phyloP scores from a whole-genome alignment of 1,284 basidiomycete species.

The Baeospora myosura region DNA sequence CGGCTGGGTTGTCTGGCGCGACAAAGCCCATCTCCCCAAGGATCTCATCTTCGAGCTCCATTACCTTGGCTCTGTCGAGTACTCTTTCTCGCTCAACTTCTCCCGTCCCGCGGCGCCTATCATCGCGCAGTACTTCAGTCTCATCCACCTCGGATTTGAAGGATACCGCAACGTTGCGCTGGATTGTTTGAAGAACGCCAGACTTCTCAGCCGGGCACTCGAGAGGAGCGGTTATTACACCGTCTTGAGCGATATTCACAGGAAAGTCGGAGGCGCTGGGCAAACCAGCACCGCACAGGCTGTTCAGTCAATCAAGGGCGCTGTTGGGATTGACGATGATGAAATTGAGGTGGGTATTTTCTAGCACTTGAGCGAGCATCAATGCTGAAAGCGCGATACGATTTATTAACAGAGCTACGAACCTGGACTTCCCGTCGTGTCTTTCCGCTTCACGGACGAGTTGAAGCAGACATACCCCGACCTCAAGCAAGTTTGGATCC shows the following conservation, averaged over 20 bases:
- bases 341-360: slow-evolving; percentile 44
- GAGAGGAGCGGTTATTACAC: slow-evolving; percentile 75
- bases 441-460: slow-evolving; percentile 83
- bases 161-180: slow-evolving; percentile 75
- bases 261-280: slow-evolving; percentile 24
- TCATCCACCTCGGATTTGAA: slow-evolving; percentile 77
- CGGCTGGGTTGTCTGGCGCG: slow-evolving; percentile 63
- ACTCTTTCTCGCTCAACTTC: slow-evolving; percentile 91
- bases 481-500: slow-evolving; percentile 85
- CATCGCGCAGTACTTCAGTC: slow-evolving; percentile 89
- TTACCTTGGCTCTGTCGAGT: slow-evolving; percentile 59
- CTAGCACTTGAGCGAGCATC: slow-evolving; percentile 2
- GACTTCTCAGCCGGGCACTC: slow-evolving; percentile 79
- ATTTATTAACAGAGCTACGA: slow-evolving; percentile 46
- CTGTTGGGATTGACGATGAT: slow-evolving; percentile 35
- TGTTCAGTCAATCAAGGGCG: slow-evolving; percentile 27
- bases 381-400: not conserved
- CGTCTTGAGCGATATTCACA: slow-evolving; percentile 69
- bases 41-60: slow-evolving; percentile 93
- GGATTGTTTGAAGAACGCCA: slow-evolving; percentile 76
- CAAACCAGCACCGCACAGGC: too few species aligned
- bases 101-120: slow-evolving; percentile 87
- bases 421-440: slow-evolving; percentile 83
- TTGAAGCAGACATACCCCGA: slow-evolving; percentile 67
- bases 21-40: slow-evolving; percentile 71